These are phyloP conservation scores for Sphaerulina vaccinii DNA, from an alignment of 2,329 filamentous ascomycete genomes.

Conservation along the genomic window DNA sequence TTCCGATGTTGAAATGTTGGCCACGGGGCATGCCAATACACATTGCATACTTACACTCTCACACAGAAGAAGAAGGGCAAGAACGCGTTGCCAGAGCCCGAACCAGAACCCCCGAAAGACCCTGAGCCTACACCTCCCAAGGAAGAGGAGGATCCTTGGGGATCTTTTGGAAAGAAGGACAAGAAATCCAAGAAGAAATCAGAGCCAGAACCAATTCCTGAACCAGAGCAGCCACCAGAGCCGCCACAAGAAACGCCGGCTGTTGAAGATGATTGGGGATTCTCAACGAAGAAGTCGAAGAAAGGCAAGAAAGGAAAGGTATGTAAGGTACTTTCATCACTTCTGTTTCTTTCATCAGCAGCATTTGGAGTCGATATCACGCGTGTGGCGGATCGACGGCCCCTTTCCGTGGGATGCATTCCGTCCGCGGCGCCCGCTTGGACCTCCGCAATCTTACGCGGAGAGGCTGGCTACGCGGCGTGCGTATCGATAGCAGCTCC, in stretches of 20 bases:
- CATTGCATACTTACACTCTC: neutral
- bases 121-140: slow-evolving; percentile 14
- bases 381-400: slow-evolving; percentile 21
- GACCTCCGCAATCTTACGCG: slow-evolving; percentile 36
- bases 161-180: slow-evolving; percentile 22
- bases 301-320: slow-evolving; percentile 40
- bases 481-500: slow-evolving; percentile 30
- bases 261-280: slow-evolving; percentile 22
- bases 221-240: slow-evolving; percentile 18
- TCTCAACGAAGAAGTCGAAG: slow-evolving; percentile 28
- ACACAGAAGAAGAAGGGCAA: slow-evolving; percentile 25
- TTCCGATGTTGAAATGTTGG: too few relatives aligned
- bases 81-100: slow-evolving; percentile 27
- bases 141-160: slow-evolving; percentile 14
- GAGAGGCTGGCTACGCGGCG: slow-evolving; percentile 9
- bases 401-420: slow-evolving; percentile 14
- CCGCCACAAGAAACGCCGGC: slow-evolving; percentile 16
- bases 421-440: slow-evolving; percentile 26
- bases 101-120: slow-evolving; percentile 29
- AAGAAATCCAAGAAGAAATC: slow-evolving; percentile 32
- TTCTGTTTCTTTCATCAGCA: slow-evolving; percentile 14
- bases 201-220: slow-evolving; percentile 30
- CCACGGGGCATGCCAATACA: too few relatives aligned
- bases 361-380: slow-evolving; percentile 7
- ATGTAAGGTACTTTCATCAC: slow-evolving; percentile 15